A percentile compares a stretch with the other conserved stretches of the same genome.
Evolutionary conservation across 2,329 filamentous ascomycete genomes (phyloP).

Genomic region (Pseudogymnoascus sp.): DNA sequence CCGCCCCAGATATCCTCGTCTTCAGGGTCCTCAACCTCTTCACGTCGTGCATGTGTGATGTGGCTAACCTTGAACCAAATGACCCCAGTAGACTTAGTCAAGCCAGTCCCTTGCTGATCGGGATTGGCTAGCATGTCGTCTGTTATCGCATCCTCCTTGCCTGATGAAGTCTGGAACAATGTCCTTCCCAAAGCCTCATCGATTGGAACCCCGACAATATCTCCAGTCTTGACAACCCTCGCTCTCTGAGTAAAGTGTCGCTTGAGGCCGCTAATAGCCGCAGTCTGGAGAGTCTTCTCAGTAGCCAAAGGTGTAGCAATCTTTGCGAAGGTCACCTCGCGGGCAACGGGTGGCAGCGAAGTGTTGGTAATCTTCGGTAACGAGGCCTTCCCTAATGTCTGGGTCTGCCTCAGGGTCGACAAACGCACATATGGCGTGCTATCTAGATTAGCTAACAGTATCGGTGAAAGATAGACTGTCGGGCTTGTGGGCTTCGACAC

Average conservation of each 20-base stretch:
- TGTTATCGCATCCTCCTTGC: conserved; percentile 55
- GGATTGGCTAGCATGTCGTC: conserved; percentile 55
- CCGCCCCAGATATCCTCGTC: conserved; percentile 75
- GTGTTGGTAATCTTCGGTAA: conserved; percentile 50
- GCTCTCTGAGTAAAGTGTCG: conserved; percentile 78
- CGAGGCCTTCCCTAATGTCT: conserved; percentile 40
- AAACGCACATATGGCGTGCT: conserved; percentile 72
- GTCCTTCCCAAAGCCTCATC: conserved; percentile 78
- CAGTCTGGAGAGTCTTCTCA: conserved; percentile 76
- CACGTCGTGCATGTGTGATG: conserved; percentile 51
- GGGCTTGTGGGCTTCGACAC: conserved; percentile 53
- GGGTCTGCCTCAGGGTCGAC: conserved; percentile 55
- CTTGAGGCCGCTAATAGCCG: conserved; percentile 79
- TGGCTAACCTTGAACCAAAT: conserved; percentile 92
- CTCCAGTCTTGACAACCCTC: conserved; percentile 76
- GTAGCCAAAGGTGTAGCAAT: conserved; percentile 84
- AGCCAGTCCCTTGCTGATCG: conserved; percentile 43
- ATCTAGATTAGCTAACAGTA: conserved; percentile 80
- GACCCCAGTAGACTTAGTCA: conserved; percentile 44
- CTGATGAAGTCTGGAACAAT: conserved; percentile 62
- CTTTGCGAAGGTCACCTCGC: conserved; percentile 80
- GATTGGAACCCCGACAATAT: conserved; percentile 81
- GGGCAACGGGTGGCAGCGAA: conserved; percentile 51
- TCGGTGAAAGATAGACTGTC: conserved; percentile 70
- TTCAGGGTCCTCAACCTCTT: conserved; percentile 45